Evolutionary conservation across 2,329 filamentous ascomycete species (phyloP), one percentile per base, ranked within the genome.

Genomic region (Ophiostoma fasciatum): DNA sequence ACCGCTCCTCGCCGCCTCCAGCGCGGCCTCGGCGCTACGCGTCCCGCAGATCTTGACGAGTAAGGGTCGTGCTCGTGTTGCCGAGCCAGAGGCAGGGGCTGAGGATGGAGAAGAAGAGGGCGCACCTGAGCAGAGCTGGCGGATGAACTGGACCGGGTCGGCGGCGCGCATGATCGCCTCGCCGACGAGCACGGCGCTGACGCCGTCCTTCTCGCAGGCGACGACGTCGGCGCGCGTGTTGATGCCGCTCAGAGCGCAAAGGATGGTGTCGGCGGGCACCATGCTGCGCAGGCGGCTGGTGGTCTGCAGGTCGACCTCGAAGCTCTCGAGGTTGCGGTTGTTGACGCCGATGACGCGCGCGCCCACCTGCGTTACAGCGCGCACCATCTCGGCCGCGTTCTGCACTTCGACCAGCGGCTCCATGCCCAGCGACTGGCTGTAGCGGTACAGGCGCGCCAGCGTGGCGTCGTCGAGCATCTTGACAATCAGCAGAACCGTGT

Each of bases 341-440:
- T 98, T 98, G 48, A 98, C 90, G 19, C 90, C 90, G 49, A 98
- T 93, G 26, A 84, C 88, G 57, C 87, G 80, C 17, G 90, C 73
- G 10, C 88, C 90, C 17, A 98, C 68, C 39, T 81, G 67, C 38
- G 81, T 72, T 31, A 94, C 75, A 7, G 92, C 90, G 38, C 76
- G 77, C 27, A 78, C 68, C 83, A 94, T 98, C 58, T 98, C 90
- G 33, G 90, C 82, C 0, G 78, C 75, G 28, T 81, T 98, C 52
- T 98, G 93, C 20, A 98, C 90, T 56, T 98, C 90, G 2, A 98
- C 90, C 21, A 98, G 61, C 23, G 90, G 90, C 59, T 98, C 92
- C 90, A 98, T 98, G 14, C 87, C 88, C 3, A 98, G 66, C 3
- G 79, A 85, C 29, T 76, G 67, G 2, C 85, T 94, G 61, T 96